Evolutionary conservation across 2,329 filamentous ascomycete genomes (phyloP).

Genomic region (Trichoderma oligosporum): DNA sequence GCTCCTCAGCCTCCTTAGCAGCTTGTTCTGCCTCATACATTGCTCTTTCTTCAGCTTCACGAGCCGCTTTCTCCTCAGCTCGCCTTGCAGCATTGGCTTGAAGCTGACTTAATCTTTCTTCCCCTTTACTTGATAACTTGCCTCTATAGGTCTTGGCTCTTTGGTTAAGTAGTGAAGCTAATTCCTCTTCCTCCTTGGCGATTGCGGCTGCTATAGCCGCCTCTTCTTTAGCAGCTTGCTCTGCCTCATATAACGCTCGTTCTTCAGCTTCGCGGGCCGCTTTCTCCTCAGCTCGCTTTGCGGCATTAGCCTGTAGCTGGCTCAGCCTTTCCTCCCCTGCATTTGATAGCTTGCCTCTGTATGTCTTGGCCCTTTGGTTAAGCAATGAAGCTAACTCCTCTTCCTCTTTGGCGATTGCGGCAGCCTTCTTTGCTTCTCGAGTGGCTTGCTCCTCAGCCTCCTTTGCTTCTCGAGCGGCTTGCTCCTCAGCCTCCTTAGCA

Average conservation of each 20-base stretch:
- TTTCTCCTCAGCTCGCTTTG: constrained; percentile 18
- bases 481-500: constrained; percentile 23
- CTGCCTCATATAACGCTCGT: constrained; percentile 15
- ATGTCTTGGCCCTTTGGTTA: constrained; percentile 35
- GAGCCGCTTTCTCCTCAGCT: neutral
- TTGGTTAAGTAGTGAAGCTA: neutral
- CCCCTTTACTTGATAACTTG: constrained; percentile 1
- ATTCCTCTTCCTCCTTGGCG: constrained; percentile 5
- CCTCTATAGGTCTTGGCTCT: neutral
- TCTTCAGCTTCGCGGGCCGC: constrained; percentile 28
- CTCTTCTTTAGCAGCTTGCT: constrained; percentile 18
- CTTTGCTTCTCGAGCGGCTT: constrained; percentile 23
- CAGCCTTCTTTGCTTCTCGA: constrained; percentile 22
- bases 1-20: constrained; percentile 4
- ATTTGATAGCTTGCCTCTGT: constrained; percentile 28
- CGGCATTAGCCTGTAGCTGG: constrained; percentile 20
- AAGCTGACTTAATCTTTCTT: neutral
- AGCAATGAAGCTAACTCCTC: constrained; percentile 28
- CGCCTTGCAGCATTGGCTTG: neutral
- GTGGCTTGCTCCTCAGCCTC: constrained; percentile 22
- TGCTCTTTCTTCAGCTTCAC: constrained; percentile 16
- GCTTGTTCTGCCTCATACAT: constrained; percentile 3
- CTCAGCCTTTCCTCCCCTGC: constrained; percentile 32
- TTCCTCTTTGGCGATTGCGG: constrained; percentile 19
- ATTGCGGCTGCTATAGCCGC: constrained; percentile 5